Evolutionary conservation across 2,329 filamentous ascomycete genomes (phyloP), one percentile per base, ranked within the genome.

Genomic region (Nakataea oryzae): DNA sequence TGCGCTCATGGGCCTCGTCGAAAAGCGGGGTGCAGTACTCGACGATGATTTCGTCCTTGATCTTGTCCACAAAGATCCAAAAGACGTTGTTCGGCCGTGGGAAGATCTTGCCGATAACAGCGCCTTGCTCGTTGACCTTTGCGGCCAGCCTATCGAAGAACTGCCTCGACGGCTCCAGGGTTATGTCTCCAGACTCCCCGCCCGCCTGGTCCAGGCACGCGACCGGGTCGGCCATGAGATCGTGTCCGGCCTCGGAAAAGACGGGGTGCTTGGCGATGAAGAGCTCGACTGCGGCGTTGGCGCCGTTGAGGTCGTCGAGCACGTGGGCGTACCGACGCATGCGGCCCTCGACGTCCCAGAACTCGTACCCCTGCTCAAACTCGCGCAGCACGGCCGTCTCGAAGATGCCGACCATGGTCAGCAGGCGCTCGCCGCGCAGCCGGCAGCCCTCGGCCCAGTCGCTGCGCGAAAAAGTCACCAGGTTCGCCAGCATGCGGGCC

Each of bases 271-370:
- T 93, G 62, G 93, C 88, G 62, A 96, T 86, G 71, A 96, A 97
- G 1, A 92, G 79, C 61, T 97, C 91, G 58, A 96, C 80, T 12
- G 86, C 91, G 17, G 88, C 87, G 54, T 82, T 81, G 21, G 91
- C 92, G 29, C 90, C 91, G 71, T 96, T 96, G 57, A 99, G 79
- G 2, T 84, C 83, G 63, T 90, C 86, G 62, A 99, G 77, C 21
- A 99, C 92, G 68, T 91, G 86, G 2, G 93, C 93, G 74, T 96
- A 97, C 70, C 89, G 85, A 67, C 83, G 86, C 93, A 97, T 97
- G 61, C 87, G 82, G 2, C 91, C 92, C 66, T 96, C 89, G 61
- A 96, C 86, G 72, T 99, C 93, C 76, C 89, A 90, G 56, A 86
- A 87, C 72, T 95, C 91, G 67, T 96, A 96, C 4, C 91, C 95